These are phyloP conservation scores for Alternaria gansuensis DNA, from an alignment of 2,329 filamentous ascomycete genomes.

Conservation along the genomic window DNA sequence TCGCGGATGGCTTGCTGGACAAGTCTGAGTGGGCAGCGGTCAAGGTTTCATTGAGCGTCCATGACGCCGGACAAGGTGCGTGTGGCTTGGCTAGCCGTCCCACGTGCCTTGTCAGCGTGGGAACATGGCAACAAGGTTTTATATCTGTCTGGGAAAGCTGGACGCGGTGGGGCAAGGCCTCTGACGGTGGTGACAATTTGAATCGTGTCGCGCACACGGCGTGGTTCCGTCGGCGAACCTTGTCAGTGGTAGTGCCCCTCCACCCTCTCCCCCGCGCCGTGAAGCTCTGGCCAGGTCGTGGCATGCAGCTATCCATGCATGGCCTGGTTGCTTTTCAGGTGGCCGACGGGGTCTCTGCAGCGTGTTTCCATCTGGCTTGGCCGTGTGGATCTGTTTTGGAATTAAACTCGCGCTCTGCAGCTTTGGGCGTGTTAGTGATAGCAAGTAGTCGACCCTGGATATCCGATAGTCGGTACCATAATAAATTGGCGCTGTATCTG, in stretches of 20 bases:
- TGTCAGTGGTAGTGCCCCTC: conserved; percentile 22
- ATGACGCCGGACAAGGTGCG: conserved; percentile 5
- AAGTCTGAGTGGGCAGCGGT: conserved; percentile 10
- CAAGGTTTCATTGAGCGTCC: conserved; percentile 11
- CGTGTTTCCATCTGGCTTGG: conserved; percentile 38
- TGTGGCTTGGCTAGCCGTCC: conserved; percentile 26
- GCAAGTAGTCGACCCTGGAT: conserved; percentile 13
- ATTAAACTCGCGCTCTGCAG: conserved; percentile 32
- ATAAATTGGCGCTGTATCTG: conserved; percentile 30
- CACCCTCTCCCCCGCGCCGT: conserved; percentile 26
- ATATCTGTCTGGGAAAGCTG: conserved; percentile 30
- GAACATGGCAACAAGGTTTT: conserved; percentile 33
- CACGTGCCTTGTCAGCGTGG: conserved; percentile 32
- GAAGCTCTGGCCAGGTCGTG: conserved; percentile 41
- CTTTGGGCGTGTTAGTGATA: conserved; percentile 26
- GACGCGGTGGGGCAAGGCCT: conserved; percentile 22
- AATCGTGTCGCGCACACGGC: conserved; percentile 28
- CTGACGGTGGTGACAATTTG: conserved; percentile 27
- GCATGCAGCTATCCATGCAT: conserved; percentile 22
- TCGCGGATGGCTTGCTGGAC: conserved; percentile 18
- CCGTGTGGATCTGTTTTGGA: conserved; percentile 37
- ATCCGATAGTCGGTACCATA: conserved; percentile 39
- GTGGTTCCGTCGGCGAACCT: conserved; percentile 18
- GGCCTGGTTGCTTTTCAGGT: conserved; percentile 40
- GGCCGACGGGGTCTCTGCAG: conserved; percentile 29